These are phyloP conservation scores for Lentinus polychrous DNA, from an alignment of 1,284 basidiomycete species.

Conservation along the genomic window DNA sequence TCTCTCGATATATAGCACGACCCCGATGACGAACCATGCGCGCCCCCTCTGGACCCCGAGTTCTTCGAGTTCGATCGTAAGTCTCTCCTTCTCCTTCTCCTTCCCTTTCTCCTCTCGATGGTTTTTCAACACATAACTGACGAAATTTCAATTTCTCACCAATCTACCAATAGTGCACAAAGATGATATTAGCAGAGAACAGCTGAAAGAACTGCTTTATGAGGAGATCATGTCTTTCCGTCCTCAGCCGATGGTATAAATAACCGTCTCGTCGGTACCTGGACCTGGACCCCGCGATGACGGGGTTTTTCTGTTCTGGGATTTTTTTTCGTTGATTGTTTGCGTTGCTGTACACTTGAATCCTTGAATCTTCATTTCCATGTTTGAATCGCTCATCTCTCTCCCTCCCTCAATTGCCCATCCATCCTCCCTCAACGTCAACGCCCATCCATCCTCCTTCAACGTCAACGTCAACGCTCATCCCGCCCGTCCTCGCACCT, in stretches of 20 bases:
- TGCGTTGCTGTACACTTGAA: too few relatives aligned
- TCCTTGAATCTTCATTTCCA: too few relatives aligned
- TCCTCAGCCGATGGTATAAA: conserved; percentile 25
- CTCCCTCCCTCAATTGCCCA: too few relatives aligned
- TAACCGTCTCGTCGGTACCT: not conserved
- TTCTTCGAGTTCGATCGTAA: conserved; percentile 82
- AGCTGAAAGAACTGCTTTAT: conserved; percentile 63
- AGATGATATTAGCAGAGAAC: conserved; percentile 86
- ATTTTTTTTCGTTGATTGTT: too few relatives aligned
- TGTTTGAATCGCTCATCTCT: too few relatives aligned
- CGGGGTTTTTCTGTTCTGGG: too few relatives aligned
- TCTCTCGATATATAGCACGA: conserved; percentile 76
- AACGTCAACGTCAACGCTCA: too few relatives aligned
- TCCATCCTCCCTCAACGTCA: too few relatives aligned
- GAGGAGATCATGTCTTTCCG: conserved; percentile 78
- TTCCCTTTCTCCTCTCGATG: conserved; percentile 2
- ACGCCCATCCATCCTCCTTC: too few relatives aligned
- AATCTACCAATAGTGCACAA: conserved; percentile 79
- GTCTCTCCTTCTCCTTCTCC: conserved; percentile 26
- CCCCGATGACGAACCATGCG: conserved; percentile 79
- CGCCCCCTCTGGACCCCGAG: conserved; percentile 72
- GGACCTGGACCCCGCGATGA: too few relatives aligned
- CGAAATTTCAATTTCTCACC: too few relatives aligned
- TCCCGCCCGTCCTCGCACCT: too few relatives aligned
- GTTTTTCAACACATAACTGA: not conserved